Percentiles rank a stretch among this genome's conserved stretches.
These are phyloP conservation scores for Sporobolomyces phaffii DNA, from an alignment of 768 basidiomycete genomes.

Conservation along the genomic window DNA sequence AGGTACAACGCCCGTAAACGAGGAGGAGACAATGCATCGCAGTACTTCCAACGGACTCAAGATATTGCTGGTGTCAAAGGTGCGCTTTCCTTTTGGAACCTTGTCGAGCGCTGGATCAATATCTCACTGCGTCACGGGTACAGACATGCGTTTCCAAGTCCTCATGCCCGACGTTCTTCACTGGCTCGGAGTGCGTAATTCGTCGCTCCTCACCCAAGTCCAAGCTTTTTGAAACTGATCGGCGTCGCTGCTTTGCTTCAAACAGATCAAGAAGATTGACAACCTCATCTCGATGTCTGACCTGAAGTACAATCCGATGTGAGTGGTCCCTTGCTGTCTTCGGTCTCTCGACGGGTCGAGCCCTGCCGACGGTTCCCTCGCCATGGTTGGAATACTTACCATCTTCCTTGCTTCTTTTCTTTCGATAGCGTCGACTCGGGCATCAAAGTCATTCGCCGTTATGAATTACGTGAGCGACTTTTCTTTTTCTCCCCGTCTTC, in stretches of 20 bases:
- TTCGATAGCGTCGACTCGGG: slow-evolving; percentile 64
- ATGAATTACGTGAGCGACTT: slow-evolving; percentile 73
- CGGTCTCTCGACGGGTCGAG: neutral
- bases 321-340: neutral
- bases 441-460: slow-evolving; percentile 70
- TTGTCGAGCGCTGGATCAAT: neutral
- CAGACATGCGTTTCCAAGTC: slow-evolving; percentile 90
- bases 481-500: neutral
- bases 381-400: too few species aligned
- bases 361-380: too few species aligned
- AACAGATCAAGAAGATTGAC: slow-evolving; percentile 67
- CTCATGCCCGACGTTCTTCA: slow-evolving; percentile 94
- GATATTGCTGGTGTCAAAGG: slow-evolving; percentile 75
- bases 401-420: too few species aligned
- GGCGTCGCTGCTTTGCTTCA: too few species aligned
- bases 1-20: slow-evolving; percentile 97
- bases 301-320: slow-evolving; percentile 69
- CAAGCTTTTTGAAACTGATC: too few species aligned
- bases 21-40: slow-evolving; percentile 82
- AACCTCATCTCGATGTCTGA: slow-evolving; percentile 59
- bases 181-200: slow-evolving; percentile 64
- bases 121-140: slow-evolving; percentile 41
- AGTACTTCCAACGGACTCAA: slow-evolving; percentile 93
- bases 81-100: slow-evolving; percentile 13
- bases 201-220: neutral